Conservation (phyloP, 2,329 filamentous ascomycete genomes). For the Nannizziopsis arthrosporioides region DNA sequence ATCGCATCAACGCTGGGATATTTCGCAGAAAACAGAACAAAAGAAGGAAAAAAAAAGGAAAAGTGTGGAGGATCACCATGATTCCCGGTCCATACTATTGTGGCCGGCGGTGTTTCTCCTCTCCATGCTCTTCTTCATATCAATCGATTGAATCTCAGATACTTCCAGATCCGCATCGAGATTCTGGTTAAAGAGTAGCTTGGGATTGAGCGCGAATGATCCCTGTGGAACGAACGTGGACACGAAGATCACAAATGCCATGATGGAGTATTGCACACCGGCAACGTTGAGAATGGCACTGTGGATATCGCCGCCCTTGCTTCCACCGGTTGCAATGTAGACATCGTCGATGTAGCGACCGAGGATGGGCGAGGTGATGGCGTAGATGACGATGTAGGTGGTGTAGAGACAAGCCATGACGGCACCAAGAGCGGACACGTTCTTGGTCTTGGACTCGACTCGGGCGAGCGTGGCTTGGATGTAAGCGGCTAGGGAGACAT, state of each 20-base stretch:
- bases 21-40: neutral
- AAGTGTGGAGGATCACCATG: slow-evolving; percentile 3
- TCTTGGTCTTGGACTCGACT: slow-evolving; percentile 34
- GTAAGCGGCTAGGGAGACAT: slow-evolving; percentile 42
- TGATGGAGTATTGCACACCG: slow-evolving; percentile 40
- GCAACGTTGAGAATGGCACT: slow-evolving; percentile 35
- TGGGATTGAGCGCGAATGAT: slow-evolving; percentile 34
- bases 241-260: slow-evolving; percentile 32
- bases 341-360: slow-evolving; percentile 38
- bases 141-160: slow-evolving; percentile 12
- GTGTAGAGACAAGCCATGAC: slow-evolving; percentile 44
- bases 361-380: slow-evolving; percentile 35
- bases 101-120: neutral
- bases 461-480: slow-evolving; percentile 41
- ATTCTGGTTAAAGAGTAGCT: slow-evolving; percentile 16
- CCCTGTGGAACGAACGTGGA: slow-evolving; percentile 40
- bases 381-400: slow-evolving; percentile 40
- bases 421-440: slow-evolving; percentile 40
- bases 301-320: slow-evolving; percentile 26
- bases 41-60: neutral
- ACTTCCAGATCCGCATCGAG: slow-evolving; percentile 15
- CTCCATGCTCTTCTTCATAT: slow-evolving; percentile 11
- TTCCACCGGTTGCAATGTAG: slow-evolving; percentile 24
- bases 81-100: slow-evolving; percentile 1
- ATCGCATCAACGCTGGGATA: neutral